Conservation (phyloP, 495 filamentous ascomycete species). For the Parachaetomium inaequale region DNA sequence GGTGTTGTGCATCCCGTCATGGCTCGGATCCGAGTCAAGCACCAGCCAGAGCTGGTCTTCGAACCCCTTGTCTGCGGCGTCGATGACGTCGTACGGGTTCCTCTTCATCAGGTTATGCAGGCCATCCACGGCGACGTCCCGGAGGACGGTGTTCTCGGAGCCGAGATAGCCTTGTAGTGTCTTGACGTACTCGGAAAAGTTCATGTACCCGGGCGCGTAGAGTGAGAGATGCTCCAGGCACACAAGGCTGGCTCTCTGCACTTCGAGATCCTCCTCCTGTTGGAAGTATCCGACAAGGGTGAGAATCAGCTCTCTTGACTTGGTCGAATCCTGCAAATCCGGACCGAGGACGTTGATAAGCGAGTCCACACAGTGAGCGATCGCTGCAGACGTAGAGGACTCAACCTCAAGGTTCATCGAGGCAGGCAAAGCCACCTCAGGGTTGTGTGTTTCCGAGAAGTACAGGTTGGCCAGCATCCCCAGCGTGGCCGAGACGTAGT, state of each 20-base stretch:
- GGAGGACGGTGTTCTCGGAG: conserved; percentile 60
- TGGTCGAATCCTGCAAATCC: conserved; percentile 89
- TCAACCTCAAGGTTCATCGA: conserved; percentile 88
- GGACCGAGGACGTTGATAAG: conserved; percentile 94
- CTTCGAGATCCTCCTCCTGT: conserved; percentile 66
- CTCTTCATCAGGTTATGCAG: conserved; percentile 94
- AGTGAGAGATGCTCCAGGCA: conserved; percentile 89
- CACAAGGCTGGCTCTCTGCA: conserved; percentile 71
- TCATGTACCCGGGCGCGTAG: conserved; percentile 83
- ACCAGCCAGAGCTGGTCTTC: conserved; percentile 92
- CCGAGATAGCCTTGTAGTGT: conserved; percentile 72
- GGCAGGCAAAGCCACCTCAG: conserved; percentile 69
- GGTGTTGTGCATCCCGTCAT: conserved; percentile 74
- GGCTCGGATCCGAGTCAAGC: conserved; percentile 69
- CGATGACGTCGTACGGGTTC: conserved; percentile 73
- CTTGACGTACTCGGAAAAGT: conserved; percentile 77
- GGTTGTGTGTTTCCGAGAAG: conserved; percentile 83
- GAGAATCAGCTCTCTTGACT: conserved; percentile 84
- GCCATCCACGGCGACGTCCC: conserved; percentile 79
- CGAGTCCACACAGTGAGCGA: conserved; percentile 88
- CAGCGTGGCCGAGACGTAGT: conserved; percentile 82
- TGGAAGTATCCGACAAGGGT: conserved; percentile 82
- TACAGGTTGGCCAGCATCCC: conserved; percentile 93
- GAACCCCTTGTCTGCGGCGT: conserved; percentile 66
- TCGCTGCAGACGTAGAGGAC: conserved; percentile 71